Conservation (phyloP, 306 rosid species). For the Trifolium dubium region DNA sequence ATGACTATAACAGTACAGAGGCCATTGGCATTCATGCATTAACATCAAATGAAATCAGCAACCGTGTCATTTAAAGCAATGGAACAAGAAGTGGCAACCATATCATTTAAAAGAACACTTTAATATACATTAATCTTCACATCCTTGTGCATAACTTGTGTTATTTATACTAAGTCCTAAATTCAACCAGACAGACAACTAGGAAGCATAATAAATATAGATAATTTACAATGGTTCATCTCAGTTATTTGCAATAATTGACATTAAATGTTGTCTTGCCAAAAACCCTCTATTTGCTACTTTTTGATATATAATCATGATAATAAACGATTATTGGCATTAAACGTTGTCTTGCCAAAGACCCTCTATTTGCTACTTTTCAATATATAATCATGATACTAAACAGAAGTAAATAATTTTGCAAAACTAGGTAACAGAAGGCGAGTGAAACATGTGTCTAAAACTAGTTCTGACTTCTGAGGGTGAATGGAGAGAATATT, state of each 20-base stretch:
- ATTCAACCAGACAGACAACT: constrained; percentile 23
- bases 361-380: constrained; percentile 28
- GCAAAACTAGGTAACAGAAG: constrained; percentile 21
- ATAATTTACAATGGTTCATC: constrained; percentile 26
- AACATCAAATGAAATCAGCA: constrained; percentile 27
- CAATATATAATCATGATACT: constrained; percentile 22
- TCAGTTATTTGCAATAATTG: constrained; percentile 33
- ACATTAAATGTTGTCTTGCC: background rate
- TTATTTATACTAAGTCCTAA: constrained; percentile 12
- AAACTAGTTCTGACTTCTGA: constrained; percentile 45
- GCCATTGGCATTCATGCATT: constrained; percentile 33
- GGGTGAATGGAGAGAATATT: constrained; percentile 47
- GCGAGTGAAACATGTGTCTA: constrained; percentile 30
- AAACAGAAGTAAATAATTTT: constrained; percentile 28
- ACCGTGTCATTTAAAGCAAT: constrained; percentile 7
- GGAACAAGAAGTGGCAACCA: constrained; percentile 33
- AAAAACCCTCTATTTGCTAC: constrained; percentile 24
- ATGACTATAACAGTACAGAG: constrained; percentile 31
- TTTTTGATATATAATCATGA: constrained; percentile 22
- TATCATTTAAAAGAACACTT: constrained; percentile 21
- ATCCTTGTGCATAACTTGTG: constrained; percentile 23
- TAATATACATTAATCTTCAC: constrained; percentile 22
- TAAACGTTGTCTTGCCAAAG: background rate
- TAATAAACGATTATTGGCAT: constrained; percentile 20
- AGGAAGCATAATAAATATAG: constrained; percentile 22